A percentile compares a stretch with the other conserved stretches of the same genome.
These are phyloP conservation scores for Rhizopus arrhizus DNA, from an alignment of 371 early-diverging fungal genomes.

Conservation along the genomic window DNA sequence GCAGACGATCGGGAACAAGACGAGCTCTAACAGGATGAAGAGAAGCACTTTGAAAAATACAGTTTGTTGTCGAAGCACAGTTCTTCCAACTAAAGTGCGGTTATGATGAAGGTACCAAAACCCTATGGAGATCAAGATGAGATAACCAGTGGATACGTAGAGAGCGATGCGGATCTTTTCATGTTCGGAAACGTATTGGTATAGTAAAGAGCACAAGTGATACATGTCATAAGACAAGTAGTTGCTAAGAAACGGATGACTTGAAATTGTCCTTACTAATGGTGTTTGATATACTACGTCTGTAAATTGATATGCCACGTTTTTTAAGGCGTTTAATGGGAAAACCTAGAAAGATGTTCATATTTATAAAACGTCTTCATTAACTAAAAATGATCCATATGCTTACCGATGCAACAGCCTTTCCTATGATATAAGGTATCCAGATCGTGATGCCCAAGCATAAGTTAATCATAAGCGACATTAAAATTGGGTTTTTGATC, in stretches of 20 bases:
- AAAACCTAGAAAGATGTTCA: background rate
- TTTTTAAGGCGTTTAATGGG: background rate
- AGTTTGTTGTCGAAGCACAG: conserved; percentile 46
- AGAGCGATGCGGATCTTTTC: conserved; percentile 24
- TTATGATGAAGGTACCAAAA: conserved; percentile 36
- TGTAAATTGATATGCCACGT: background rate
- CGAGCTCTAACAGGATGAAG: conserved; percentile 80
- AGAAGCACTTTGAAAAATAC: conserved; percentile 63
- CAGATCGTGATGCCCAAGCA: conserved; percentile 73
- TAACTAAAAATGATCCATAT: background rate
- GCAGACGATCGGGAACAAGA: conserved; percentile 79
- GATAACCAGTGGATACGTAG: conserved; percentile 40
- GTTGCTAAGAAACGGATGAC: conserved; percentile 20
- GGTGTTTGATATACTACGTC: background rate
- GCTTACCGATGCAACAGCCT: conserved; percentile 39
- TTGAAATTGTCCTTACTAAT: conserved; percentile 16
- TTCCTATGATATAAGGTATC: conserved; percentile 77
- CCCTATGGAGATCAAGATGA: conserved; percentile 35
- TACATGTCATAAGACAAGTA: conserved; percentile 40
- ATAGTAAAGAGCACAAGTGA: no score
- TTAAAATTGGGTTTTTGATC: conserved; percentile 74
- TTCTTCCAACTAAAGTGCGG: conserved; percentile 19
- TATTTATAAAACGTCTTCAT: background rate
- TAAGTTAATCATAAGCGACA: conserved; percentile 68
- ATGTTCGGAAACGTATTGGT: conserved; percentile 8